Conservation (phyloP, 345 rosid genomes). For the Aquilaria sinensis region DNA sequence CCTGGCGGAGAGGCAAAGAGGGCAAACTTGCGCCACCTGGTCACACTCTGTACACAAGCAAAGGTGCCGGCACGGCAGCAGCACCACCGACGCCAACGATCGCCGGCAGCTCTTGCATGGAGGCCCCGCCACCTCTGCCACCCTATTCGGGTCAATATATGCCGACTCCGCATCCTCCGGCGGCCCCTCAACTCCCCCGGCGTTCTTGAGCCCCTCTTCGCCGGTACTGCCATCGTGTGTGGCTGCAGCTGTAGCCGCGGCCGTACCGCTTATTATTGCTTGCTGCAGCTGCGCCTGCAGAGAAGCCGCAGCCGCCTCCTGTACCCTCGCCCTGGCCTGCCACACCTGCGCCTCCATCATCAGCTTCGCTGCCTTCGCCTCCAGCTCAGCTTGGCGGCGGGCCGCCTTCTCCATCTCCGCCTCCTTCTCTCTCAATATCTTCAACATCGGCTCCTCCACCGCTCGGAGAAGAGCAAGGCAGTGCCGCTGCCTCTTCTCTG, state of each 20-base stretch:
- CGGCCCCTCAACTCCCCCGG: conserved; percentile 27
- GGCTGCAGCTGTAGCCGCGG: not conserved
- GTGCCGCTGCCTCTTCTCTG: conserved; percentile 69
- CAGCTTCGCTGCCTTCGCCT: conserved; percentile 80
- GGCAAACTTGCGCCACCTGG: conserved; percentile 36
- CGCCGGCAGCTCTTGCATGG: conserved; percentile 33
- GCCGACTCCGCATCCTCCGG: conserved; percentile 92
- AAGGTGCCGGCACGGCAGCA: conserved; percentile 61
- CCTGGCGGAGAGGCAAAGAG: conserved; percentile 38
- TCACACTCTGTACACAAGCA: conserved; percentile 45
- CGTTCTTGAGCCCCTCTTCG: conserved; percentile 21
- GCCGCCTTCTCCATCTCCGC: conserved; percentile 68
- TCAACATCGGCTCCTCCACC: conserved; percentile 58
- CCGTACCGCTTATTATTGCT: conserved; percentile 30
- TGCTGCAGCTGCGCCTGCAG: conserved; percentile 76
- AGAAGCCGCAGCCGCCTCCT: conserved; percentile 73
- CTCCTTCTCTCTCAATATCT: conserved; percentile 61
- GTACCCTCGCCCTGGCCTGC: conserved; percentile 79
- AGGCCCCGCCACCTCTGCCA: conserved; percentile 21
- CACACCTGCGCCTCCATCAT: conserved; percentile 70
- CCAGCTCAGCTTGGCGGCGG: conserved; percentile 68
- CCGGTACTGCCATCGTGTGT: conserved; percentile 40
- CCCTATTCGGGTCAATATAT: conserved; percentile 67
- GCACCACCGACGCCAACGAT: conserved; percentile 42
- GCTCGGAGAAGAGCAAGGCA: conserved; percentile 62